phyloP scores from a whole-genome alignment of 768 basidiomycete genomes.

The Rhodotorula taiwanensis region DNA sequence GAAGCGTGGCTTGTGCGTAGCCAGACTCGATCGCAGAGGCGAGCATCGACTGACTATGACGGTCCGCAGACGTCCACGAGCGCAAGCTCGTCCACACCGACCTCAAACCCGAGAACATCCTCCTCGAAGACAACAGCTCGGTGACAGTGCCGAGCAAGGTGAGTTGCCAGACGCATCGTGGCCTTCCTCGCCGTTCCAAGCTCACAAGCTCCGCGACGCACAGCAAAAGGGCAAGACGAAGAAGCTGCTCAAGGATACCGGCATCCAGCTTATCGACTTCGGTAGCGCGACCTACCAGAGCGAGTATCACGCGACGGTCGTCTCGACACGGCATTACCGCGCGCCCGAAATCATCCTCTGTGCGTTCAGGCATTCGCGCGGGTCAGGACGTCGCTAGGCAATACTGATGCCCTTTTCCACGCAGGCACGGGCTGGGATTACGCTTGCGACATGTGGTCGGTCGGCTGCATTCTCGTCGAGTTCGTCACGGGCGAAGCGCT shows the following conservation, averaged over 20 bases:
- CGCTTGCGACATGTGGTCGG: slow-evolving; percentile 95
- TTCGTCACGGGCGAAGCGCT: slow-evolving; percentile 95
- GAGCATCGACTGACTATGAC: slow-evolving; percentile 43
- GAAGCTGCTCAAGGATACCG: slow-evolving; percentile 68
- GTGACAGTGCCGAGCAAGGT: slow-evolving; percentile 41
- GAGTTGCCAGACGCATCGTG: no score
- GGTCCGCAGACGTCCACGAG: slow-evolving; percentile 52
- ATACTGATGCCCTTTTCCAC: background rate
- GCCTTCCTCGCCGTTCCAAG: no score
- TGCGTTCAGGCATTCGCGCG: slow-evolving; percentile 46
- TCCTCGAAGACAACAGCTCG: slow-evolving; percentile 79
- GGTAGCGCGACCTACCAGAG: slow-evolving; percentile 96
- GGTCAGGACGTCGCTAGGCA: background rate
- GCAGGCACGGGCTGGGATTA: slow-evolving; percentile 95
- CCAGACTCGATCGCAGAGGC: background rate
- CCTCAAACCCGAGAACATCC: slow-evolving; percentile 96
- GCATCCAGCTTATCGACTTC: slow-evolving; percentile 95
- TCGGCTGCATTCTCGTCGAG: slow-evolving; percentile 97
- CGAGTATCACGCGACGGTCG: slow-evolving; percentile 97
- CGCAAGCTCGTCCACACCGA: slow-evolving; percentile 92
- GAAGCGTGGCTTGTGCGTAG: slow-evolving; percentile 81
- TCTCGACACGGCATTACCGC: slow-evolving; percentile 95
- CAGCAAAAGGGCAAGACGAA: slow-evolving; percentile 60
- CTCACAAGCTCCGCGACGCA: no score
- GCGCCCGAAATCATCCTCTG: slow-evolving; percentile 98